Evolutionary conservation across 228 moss, liverwort and hornwort genomes (phyloP).

Genomic region (Sphagnum fallax): DNA sequence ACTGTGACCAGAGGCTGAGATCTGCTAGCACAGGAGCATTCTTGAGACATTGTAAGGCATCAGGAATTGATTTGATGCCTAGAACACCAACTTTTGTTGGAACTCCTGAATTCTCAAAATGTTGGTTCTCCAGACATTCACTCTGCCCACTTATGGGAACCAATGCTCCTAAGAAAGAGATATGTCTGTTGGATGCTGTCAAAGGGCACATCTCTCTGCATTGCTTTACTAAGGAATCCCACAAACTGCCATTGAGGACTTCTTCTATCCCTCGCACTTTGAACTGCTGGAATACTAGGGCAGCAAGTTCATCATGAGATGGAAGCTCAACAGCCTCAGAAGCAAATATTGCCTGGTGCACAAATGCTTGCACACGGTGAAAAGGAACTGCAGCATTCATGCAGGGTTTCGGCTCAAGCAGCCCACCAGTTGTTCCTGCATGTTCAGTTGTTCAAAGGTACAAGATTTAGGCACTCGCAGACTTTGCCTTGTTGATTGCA

Average conservation of each 20-base stretch:
- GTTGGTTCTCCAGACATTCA: neutral
- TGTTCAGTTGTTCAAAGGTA: neutral
- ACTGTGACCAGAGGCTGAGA: conserved; percentile 71
- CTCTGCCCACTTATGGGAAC: conserved; percentile 14
- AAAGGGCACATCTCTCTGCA: conserved; percentile 6
- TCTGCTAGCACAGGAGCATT: conserved; percentile 68
- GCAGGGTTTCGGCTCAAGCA: conserved; percentile 4
- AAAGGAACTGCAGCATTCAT: conserved; percentile 44
- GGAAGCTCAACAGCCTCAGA: conserved; percentile 14
- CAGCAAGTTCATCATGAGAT: conserved; percentile 24
- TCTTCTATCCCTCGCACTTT: conserved; percentile 53
- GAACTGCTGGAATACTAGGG: conserved; percentile 57
- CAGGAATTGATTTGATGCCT: conserved; percentile 56
- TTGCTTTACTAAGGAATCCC: conserved; percentile 26
- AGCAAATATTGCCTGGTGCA: conserved; percentile 50
- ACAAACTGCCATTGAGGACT: conserved; percentile 38
- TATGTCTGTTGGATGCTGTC: conserved; percentile 12
- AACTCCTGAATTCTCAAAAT: neutral
- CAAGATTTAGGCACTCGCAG: neutral
- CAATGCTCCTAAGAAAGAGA: conserved; percentile 37
- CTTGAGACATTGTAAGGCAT: conserved; percentile 53
- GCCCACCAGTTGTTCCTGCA: neutral
- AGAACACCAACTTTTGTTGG: conserved; percentile 52
- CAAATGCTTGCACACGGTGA: conserved; percentile 58
- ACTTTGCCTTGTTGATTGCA: no score